Evolutionary conservation across 768 basidiomycete genomes (phyloP).

Genomic region (Tylopilus balloui): DNA sequence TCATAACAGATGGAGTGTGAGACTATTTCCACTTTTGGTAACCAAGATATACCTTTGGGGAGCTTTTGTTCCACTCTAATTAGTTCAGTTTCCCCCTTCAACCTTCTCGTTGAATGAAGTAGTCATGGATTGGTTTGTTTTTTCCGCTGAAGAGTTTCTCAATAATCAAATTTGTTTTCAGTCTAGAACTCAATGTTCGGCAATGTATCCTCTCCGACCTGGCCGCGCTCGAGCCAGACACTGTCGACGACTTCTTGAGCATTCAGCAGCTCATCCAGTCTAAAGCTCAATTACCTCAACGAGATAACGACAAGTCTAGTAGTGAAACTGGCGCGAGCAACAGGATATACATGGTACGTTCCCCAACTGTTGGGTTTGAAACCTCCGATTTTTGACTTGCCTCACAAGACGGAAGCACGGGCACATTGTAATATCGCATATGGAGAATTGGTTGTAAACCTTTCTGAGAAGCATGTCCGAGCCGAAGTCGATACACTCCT

Average conservation of each 20-base stretch:
- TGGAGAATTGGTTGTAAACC: constrained; percentile 68
- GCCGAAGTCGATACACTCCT: constrained; percentile 51
- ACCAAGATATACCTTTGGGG: not conserved
- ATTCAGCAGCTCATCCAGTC: constrained; percentile 58
- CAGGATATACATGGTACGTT: constrained; percentile 56
- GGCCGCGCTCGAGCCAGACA: constrained; percentile 50
- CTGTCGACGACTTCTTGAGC: constrained; percentile 42
- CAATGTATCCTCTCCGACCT: constrained; percentile 74
- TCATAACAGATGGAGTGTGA: no score
- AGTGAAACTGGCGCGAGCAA: constrained; percentile 12
- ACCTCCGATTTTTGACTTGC: not conserved
- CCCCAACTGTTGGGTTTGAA: not conserved
- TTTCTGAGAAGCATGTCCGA: constrained; percentile 49
- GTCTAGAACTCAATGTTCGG: constrained; percentile 75
- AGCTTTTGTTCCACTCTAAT: not conserved
- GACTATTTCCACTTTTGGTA: constrained; percentile 6
- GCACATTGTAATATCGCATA: constrained; percentile 82
- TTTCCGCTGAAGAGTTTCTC: not conserved
- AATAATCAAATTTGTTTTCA: constrained; percentile 22
- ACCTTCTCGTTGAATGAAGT: not conserved
- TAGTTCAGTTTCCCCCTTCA: not conserved
- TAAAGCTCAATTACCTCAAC: constrained; percentile 47
- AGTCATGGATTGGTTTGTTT: constrained; percentile 49
- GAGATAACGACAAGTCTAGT: constrained; percentile 7
- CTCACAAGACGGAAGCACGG: constrained; percentile 57